Base-by-base conservation (phyloP, 202 grass and related monocot species). In the Panicum virgatum region DNA sequence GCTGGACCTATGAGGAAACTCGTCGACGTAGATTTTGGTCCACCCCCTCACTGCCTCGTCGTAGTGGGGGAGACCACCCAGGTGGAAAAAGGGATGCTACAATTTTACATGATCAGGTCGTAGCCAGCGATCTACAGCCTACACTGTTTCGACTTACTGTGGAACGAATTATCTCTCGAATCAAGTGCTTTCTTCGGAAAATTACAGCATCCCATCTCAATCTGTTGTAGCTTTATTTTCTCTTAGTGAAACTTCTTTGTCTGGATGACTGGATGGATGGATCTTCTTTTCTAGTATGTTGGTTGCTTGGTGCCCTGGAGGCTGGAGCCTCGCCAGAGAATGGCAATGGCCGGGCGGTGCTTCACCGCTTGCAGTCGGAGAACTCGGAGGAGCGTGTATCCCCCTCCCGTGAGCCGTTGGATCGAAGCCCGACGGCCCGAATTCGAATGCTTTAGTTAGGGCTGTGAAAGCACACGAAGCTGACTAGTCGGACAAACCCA, bases 11-110 rank as follows among this genome's bases (percentile, higher is more conserved):
- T 97, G 87, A 81, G 71, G 56, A 59, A 77, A 66, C 75, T 97
- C 53, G 76, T 83, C 6, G 58, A 76, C 37, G 67, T 94, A 77
- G 89, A 97, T 82, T 97, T 97, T 67, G 91, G 94, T 8, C 23
- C 77, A 23, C 94, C 91, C 22, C 89, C 90, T 83, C 94, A 94
- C 83, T 92, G 94, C 67, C 79, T 97, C 23, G 76, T 97, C 30
- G 81, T 94, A 87, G 87, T 86, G 45, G 94, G 91, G 56, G 80
- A 97, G 71, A 91, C 73, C 45, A 76, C 90, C 52, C 88, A 76
- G 38, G 72, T 97, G 77, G 91, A 97, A 86, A 73, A 92, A 26
- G 86, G 92, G 80, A 92, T 94, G 87, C 50, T 97, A 67, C 59
- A 90, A 36, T 92, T 94, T 62, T 90, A 88, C 74, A 71, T 57